These are phyloP conservation scores for Jaminaea rosea DNA, from an alignment of 1,284 basidiomycete genomes.

Conservation along the genomic window DNA sequence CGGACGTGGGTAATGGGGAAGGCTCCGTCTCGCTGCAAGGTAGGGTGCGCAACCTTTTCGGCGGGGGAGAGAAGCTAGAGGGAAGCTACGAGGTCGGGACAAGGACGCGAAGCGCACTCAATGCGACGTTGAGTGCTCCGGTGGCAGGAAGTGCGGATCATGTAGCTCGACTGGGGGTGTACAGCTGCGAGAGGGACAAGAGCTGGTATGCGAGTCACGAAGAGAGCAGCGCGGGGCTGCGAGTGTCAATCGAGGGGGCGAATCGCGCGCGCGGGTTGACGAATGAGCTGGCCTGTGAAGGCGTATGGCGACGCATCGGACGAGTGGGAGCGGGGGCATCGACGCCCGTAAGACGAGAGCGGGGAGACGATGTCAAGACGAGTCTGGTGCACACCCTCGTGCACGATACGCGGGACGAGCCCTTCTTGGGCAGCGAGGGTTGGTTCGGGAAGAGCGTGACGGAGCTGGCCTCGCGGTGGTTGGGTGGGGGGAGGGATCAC, in stretches of 20 bases:
- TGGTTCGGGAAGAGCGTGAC: constrained; percentile 9
- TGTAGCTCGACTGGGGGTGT: constrained; percentile 57
- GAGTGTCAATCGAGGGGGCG: constrained; percentile 62
- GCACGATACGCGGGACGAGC: constrained; percentile 70
- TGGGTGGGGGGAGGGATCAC: constrained; percentile 37
- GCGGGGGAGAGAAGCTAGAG: constrained; percentile 80
- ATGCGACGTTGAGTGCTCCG: constrained; percentile 30
- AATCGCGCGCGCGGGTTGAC: constrained; percentile 36
- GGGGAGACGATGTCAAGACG: constrained; percentile 68
- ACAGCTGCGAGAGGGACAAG: constrained; percentile 62
- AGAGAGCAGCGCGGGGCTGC: constrained; percentile 61
- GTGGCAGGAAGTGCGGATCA: constrained; percentile 54
- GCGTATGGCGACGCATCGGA: constrained; percentile 13
- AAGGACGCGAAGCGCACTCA: constrained; percentile 71
- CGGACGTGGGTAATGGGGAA: constrained; percentile 88
- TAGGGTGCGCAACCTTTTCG: constrained; percentile 63
- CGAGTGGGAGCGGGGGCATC: constrained; percentile 50
- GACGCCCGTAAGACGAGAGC: constrained; percentile 60
- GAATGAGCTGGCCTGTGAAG: constrained; percentile 3
- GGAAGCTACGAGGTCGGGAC: constrained; percentile 77
- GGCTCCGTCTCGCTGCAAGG: constrained; percentile 54
- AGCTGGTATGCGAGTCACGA: constrained; percentile 62
- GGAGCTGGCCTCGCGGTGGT: constrained; percentile 26
- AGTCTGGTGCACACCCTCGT: constrained; percentile 69
- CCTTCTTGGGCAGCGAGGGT: constrained; percentile 52